A percentile compares a stretch with the other conserved stretches of the same genome.
phyloP scores from a whole-genome alignment of 163 green algal genomes.

The Scenedesmus sp. region DNA sequence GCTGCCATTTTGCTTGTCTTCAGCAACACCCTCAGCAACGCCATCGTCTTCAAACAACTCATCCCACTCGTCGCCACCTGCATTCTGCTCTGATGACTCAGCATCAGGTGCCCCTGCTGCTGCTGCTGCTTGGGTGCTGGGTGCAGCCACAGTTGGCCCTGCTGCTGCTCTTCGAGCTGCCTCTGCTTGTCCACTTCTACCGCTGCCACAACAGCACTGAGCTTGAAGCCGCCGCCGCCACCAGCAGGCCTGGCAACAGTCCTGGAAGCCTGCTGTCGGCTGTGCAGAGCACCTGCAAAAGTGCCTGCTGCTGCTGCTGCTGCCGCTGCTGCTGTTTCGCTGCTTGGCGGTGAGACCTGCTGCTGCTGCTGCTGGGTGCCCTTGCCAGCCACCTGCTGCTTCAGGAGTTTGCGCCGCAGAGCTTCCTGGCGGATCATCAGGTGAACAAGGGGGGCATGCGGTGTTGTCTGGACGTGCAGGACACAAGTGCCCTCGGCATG shows the following conservation, averaged over 20 bases:
- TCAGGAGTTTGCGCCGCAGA: background rate
- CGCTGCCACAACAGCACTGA: constrained; percentile 7
- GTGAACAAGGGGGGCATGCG: background rate
- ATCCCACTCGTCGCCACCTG: background rate
- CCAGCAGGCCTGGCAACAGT: background rate
- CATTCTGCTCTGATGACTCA: background rate
- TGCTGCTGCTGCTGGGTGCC: constrained; percentile 15
- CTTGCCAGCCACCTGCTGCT: background rate
- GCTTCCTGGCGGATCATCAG: background rate
- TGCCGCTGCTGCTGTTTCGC: background rate
- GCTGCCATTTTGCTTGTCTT: background rate
- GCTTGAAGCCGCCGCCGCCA: background rate
- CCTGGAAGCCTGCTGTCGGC: background rate
- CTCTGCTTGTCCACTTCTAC: background rate
- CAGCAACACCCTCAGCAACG: background rate
- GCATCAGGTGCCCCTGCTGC: background rate
- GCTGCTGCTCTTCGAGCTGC: constrained; percentile 39
- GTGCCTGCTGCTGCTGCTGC: background rate
- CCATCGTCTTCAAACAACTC: background rate
- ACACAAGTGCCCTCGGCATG: background rate
- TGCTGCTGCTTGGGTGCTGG: constrained; percentile 4
- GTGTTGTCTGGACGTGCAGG: background rate
- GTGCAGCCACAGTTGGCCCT: background rate
- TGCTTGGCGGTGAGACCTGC: background rate
- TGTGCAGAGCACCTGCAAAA: background rate